Percentiles rank a stretch among this genome's conserved stretches.
phyloP scores from a whole-genome alignment of 2,329 filamentous ascomycete genomes.

The Trichoderma endophyticum region DNA sequence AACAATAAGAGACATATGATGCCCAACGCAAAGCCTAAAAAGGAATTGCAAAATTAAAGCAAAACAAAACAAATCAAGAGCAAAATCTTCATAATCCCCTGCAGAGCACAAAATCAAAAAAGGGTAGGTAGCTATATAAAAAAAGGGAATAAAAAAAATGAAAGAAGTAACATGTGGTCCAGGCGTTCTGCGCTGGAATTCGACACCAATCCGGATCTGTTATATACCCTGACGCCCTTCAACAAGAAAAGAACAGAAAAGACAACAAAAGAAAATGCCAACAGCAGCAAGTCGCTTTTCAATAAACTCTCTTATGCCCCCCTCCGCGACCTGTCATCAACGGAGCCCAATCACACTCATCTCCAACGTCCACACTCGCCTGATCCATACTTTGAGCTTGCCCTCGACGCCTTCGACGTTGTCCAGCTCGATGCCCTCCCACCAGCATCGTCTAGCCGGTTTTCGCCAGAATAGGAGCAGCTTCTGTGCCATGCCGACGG shows the following conservation, averaged over 20 bases:
- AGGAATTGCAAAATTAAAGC: background rate
- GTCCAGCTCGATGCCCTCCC: constrained; percentile 93
- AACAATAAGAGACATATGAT: background rate
- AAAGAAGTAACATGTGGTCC: constrained; percentile 13
- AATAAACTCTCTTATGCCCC: background rate
- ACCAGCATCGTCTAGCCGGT: constrained; percentile 94
- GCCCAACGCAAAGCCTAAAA: background rate
- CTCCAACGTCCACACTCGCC: constrained; percentile 96
- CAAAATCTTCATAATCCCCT: background rate
- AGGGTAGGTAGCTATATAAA: background rate
- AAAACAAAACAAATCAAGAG: background rate
- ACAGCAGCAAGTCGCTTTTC: background rate
- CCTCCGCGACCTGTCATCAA: constrained; percentile 36
- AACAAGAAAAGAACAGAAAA: background rate
- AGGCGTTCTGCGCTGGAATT: constrained; percentile 16
- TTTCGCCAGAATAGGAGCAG: constrained; percentile 97
- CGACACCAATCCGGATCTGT: constrained; percentile 18
- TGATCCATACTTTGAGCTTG: constrained; percentile 95
- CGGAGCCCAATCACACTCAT: constrained; percentile 92
- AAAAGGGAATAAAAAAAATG: constrained; percentile 13
- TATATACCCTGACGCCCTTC: constrained; percentile 20
- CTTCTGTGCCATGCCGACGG: constrained; percentile 98
- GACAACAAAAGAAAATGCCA: constrained; percentile 2
- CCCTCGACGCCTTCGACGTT: constrained; percentile 87
- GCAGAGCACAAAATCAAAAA: background rate